These are phyloP conservation scores for Trichomonascaceae sp. DNA, from an alignment of 1,139 yeast genomes.

Conservation along the genomic window DNA sequence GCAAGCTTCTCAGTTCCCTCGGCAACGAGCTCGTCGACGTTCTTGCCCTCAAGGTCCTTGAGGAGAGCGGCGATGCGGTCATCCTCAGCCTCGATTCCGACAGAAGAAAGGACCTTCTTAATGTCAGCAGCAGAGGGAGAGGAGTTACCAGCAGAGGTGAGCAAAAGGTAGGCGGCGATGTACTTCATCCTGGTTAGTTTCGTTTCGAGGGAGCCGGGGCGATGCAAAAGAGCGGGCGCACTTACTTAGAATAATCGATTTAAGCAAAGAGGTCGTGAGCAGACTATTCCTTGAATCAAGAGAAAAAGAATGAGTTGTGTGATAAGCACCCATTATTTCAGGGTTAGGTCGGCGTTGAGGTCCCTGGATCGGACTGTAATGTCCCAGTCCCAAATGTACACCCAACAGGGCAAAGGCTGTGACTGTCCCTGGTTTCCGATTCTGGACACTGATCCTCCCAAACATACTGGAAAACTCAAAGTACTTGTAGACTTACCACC, in stretches of 20 bases:
- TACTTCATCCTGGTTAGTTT: slow-evolving; percentile 27
- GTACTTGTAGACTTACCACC: not conserved
- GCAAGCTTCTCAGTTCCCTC: slow-evolving; percentile 94
- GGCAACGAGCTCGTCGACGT: slow-evolving; percentile 82
- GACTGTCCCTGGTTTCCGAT: slow-evolving; percentile 4
- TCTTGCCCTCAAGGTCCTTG: slow-evolving; percentile 90
- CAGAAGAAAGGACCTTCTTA: slow-evolving; percentile 79
- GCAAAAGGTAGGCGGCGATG: slow-evolving; percentile 36
- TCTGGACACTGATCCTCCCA: not conserved
- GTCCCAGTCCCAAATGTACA: slow-evolving; percentile 3
- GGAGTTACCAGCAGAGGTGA: slow-evolving; percentile 36
- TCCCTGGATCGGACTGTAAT: too few relatives aligned
- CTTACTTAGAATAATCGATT: slow-evolving; percentile 41
- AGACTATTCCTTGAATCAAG: slow-evolving; percentile 39
- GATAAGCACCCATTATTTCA: slow-evolving; percentile 4
- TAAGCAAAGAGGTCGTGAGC: slow-evolving; percentile 34
- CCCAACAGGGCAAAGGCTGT: slow-evolving; percentile 6
- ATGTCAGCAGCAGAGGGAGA: slow-evolving; percentile 89
- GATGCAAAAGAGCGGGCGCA: too few relatives aligned
- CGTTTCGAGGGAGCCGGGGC: too few relatives aligned
- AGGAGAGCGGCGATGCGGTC: slow-evolving; percentile 75
- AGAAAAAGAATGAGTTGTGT: slow-evolving; percentile 9
- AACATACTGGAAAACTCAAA: not conserved
- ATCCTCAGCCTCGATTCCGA: slow-evolving; percentile 92
- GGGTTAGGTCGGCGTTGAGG: too few relatives aligned